These are phyloP conservation scores for Corymbia calophylla DNA, from an alignment of 441 rosid species.

Conservation along the genomic window DNA sequence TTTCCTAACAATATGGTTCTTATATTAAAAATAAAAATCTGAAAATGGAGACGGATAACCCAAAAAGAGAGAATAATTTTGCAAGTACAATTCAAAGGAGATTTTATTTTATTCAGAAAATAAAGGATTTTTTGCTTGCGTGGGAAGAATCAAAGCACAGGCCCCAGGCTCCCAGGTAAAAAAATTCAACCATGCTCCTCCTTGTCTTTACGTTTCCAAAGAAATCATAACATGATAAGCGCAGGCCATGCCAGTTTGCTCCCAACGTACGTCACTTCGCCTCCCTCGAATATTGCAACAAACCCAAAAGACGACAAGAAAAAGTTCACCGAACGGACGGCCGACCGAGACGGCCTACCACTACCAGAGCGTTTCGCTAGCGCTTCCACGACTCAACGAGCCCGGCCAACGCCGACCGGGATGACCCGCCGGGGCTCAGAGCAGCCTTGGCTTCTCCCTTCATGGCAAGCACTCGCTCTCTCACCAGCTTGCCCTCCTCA, in stretches of 20 bases:
- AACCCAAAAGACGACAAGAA: neutral
- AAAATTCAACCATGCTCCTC: neutral
- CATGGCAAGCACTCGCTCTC: neutral
- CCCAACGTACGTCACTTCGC: neutral
- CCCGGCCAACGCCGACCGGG: neutral
- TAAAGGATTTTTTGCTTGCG: neutral
- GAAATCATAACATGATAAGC: neutral
- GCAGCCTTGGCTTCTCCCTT: constrained; percentile 1
- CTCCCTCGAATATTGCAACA: neutral
- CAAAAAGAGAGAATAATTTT: neutral
- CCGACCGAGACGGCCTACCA: neutral
- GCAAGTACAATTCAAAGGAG: neutral
- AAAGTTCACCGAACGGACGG: neutral
- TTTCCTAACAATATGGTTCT: too few relatives aligned
- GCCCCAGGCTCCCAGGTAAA: neutral
- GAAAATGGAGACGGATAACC: neutral
- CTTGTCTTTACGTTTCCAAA: neutral
- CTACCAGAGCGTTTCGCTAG: neutral
- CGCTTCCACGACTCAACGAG: neutral
- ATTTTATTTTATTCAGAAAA: neutral
- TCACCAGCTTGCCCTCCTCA: neutral
- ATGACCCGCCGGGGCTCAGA: neutral
- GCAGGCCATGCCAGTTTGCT: neutral
- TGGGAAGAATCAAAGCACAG: neutral
- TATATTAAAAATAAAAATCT: too few relatives aligned